A percentile compares a stretch with the other conserved stretches of the same genome.
Conservation (phyloP, 345 rosid genomes). For the Rhizophora mangle region DNA sequence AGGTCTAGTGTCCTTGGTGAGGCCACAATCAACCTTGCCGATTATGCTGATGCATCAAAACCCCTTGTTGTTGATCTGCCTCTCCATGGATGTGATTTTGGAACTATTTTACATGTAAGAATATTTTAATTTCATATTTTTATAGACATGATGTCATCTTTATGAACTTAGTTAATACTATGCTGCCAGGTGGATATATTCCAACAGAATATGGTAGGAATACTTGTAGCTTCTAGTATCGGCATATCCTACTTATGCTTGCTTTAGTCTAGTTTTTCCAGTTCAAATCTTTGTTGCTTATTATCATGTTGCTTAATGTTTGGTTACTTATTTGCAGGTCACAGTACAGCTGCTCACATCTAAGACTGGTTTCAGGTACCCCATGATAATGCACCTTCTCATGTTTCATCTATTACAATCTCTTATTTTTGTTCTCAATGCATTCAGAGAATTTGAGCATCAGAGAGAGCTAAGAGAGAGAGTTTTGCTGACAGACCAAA, state of each 20-base stretch:
- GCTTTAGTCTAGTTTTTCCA: conserved; percentile 8
- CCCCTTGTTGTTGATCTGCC: conserved; percentile 64
- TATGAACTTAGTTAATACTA: conserved; percentile 3
- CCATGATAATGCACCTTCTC: conserved; percentile 10
- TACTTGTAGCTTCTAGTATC: conserved; percentile 1
- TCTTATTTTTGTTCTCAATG: conserved; percentile 16
- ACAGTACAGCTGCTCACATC: conserved; percentile 91
- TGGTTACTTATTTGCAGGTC: conserved; percentile 47
- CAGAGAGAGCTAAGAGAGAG: conserved; percentile 88
- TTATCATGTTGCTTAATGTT: conserved; percentile 7
- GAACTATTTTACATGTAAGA: conserved; percentile 89
- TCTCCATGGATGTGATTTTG: conserved; percentile 84
- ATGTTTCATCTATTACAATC: conserved; percentile 12
- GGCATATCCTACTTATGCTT: conserved; percentile 6
- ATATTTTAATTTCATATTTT: conserved; percentile 22
- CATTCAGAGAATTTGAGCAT: conserved; percentile 89
- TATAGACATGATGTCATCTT: not conserved
- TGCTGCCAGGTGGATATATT: not conserved
- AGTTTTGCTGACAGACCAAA: conserved; percentile 68
- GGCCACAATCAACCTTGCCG: conserved; percentile 85
- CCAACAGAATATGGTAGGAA: conserved; percentile 5
- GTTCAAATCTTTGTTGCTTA: not conserved
- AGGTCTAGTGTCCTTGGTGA: conserved; percentile 91
- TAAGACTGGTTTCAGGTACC: conserved; percentile 93
- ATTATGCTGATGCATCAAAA: conserved; percentile 82